Conservation (phyloP, 768 basidiomycete genomes). For the Termitomyces sp. region DNA sequence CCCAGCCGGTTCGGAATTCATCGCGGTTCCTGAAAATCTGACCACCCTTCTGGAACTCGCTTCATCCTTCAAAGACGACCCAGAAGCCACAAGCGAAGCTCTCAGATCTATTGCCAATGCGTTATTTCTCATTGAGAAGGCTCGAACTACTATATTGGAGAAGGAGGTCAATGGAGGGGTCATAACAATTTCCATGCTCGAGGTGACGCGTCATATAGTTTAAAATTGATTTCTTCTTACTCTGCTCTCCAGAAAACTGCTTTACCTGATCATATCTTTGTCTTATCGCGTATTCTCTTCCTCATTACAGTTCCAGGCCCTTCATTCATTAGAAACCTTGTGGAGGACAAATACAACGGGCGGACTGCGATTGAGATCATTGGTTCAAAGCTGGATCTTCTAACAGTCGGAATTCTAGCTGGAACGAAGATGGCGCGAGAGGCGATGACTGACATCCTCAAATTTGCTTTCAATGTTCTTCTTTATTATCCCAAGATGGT, state of each 20-base stretch:
- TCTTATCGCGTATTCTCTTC: constrained; percentile 75
- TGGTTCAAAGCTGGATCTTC: constrained; percentile 53
- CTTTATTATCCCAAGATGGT: constrained; percentile 73
- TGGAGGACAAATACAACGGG: constrained; percentile 60
- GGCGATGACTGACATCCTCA: constrained; percentile 80
- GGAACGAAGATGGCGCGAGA: constrained; percentile 58
- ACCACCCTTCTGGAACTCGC: constrained; percentile 51
- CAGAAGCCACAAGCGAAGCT: constrained; percentile 64
- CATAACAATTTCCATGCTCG: constrained; percentile 50
- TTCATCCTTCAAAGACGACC: constrained; percentile 49
- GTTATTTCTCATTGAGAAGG: constrained; percentile 62
- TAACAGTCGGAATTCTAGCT: constrained; percentile 44
- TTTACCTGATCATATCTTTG: constrained; percentile 63
- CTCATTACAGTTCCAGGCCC: constrained; percentile 57
- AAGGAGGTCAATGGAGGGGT: constrained; percentile 64
- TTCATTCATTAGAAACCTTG: constrained; percentile 52
- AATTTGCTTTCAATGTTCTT: constrained; percentile 79
- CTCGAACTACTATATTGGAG: constrained; percentile 53
- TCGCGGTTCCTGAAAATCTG: constrained; percentile 55
- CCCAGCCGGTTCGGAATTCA: constrained; percentile 60
- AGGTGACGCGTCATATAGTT: constrained; percentile 34
- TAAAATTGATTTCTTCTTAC: constrained; percentile 1
- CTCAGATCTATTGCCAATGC: constrained; percentile 79
- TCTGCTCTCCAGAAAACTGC: constrained; percentile 51
- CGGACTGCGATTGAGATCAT: constrained; percentile 63